These are phyloP conservation scores for Aspergillus glaucus DNA, from an alignment of 2,329 filamentous ascomycete species.

Conservation along the genomic window DNA sequence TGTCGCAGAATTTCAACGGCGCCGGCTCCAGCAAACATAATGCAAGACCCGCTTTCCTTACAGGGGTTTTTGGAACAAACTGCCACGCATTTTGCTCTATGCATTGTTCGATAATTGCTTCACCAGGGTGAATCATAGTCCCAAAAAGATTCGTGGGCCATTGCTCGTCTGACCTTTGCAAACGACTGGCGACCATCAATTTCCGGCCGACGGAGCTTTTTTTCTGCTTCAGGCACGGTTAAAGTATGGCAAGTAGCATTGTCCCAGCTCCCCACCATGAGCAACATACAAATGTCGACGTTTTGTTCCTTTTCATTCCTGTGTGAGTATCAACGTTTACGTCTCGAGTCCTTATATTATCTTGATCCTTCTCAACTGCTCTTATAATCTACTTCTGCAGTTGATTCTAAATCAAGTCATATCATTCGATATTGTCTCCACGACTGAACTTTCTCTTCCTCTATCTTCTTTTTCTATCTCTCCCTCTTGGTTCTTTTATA, in stretches of 20 bases:
- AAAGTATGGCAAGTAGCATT: background rate
- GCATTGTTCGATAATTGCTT: slow-evolving; percentile 7
- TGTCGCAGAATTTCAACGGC: slow-evolving; percentile 2
- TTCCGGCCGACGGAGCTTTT: background rate
- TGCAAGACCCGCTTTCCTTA: slow-evolving; percentile 4
- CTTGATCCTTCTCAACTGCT: background rate
- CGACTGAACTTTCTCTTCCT: background rate
- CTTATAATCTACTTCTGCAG: background rate
- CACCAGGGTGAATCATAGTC: slow-evolving; percentile 1
- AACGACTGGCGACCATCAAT: background rate
- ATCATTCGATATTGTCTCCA: background rate
- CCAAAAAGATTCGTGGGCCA: background rate
- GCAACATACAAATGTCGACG: background rate
- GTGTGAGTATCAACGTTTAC: background rate
- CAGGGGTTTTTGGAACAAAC: slow-evolving; percentile 4
- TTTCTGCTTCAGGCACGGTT: background rate
- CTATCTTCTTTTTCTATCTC: slow-evolving; percentile 2
- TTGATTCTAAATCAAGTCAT: background rate
- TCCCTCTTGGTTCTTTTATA: background rate
- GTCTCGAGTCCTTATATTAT: background rate
- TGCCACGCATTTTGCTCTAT: slow-evolving; percentile 3
- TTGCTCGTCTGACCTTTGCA: background rate
- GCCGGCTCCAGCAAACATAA: slow-evolving; percentile 2
- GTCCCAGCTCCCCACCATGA: background rate
- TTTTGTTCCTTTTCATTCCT: slow-evolving; percentile 1